Conservation (phyloP, 768 basidiomycete species). For the Leccinum uliginosum region DNA sequence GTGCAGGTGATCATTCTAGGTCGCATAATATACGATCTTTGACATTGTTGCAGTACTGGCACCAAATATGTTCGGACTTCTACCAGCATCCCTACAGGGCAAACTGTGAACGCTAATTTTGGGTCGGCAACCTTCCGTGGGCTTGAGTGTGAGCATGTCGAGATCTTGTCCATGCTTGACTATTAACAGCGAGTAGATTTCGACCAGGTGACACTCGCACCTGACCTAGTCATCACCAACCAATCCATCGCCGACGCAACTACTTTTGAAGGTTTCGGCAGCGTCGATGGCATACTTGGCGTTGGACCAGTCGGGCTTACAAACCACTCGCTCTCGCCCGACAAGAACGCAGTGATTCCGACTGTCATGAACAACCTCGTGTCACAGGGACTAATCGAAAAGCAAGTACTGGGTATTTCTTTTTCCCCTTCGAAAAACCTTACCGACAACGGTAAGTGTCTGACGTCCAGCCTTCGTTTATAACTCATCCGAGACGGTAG, state of each 20-base stretch:
- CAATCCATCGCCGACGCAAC: conserved; percentile 29
- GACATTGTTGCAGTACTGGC: conserved; percentile 14
- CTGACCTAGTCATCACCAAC: conserved; percentile 20
- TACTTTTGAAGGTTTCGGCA: conserved; percentile 9
- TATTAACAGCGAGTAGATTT: conserved; percentile 8
- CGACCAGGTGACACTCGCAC: conserved; percentile 25
- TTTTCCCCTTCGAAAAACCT: conserved; percentile 11
- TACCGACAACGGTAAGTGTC: conserved; percentile 7
- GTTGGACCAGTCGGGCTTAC: conserved; percentile 16
- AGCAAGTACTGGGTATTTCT: conserved; percentile 15
- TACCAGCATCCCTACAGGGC: conserved; percentile 24
- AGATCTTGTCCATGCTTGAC: neutral
- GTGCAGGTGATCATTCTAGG: neutral
- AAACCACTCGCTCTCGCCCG: neutral
- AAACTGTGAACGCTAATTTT: conserved; percentile 9
- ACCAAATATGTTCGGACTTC: conserved; percentile 16
- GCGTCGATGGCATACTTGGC: conserved; percentile 25
- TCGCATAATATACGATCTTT: neutral
- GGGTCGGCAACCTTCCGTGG: conserved; percentile 24
- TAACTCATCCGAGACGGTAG: conserved; percentile 12
- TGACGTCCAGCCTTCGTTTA: neutral
- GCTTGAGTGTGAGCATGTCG: conserved; percentile 28
- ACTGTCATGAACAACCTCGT: conserved; percentile 19
- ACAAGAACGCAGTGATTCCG: conserved; percentile 4
- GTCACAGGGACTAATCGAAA: conserved; percentile 12